phyloP scores from a whole-genome alignment of 2,329 filamentous ascomycete species.

The Scortechinia acanthostroma region DNA sequence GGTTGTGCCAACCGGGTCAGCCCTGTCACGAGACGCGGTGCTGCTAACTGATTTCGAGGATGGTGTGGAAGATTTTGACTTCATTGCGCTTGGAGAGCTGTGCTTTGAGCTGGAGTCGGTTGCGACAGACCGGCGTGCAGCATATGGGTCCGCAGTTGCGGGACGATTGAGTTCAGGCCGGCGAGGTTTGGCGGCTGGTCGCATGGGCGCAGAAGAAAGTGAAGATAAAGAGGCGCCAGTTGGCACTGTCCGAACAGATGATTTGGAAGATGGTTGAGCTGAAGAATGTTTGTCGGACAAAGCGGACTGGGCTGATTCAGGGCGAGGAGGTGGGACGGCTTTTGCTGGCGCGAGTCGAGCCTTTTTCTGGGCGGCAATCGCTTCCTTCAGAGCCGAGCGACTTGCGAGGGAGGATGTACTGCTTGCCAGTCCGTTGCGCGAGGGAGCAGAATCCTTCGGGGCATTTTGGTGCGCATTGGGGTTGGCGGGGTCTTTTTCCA shows the following conservation, averaged over 20 bases:
- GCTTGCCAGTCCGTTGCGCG: neutral
- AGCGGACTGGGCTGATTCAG: neutral
- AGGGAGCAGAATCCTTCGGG: neutral
- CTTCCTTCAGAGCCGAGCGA: conserved; percentile 41
- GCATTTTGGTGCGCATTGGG: conserved; percentile 28
- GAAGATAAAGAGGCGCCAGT: neutral
- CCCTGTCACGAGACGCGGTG: neutral
- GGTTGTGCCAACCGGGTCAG: neutral
- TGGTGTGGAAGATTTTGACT: neutral
- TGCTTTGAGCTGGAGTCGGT: neutral
- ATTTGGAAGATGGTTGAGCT: neutral
- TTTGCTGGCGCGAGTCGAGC: neutral
- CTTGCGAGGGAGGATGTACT: conserved; percentile 8
- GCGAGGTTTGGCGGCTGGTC: neutral
- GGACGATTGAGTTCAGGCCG: neutral
- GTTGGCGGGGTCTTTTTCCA: conserved; percentile 47
- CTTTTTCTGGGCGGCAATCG: conserved; percentile 50
- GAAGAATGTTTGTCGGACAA: neutral
- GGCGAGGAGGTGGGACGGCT: neutral
- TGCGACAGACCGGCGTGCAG: neutral
- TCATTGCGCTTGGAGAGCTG: neutral
- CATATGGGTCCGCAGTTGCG: neutral
- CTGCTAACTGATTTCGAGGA: neutral
- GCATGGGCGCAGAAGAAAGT: neutral
- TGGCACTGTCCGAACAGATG: neutral